These are phyloP conservation scores for Chenopodium album DNA, from an alignment of 148 eudicot genomes.

Conservation along the genomic window DNA sequence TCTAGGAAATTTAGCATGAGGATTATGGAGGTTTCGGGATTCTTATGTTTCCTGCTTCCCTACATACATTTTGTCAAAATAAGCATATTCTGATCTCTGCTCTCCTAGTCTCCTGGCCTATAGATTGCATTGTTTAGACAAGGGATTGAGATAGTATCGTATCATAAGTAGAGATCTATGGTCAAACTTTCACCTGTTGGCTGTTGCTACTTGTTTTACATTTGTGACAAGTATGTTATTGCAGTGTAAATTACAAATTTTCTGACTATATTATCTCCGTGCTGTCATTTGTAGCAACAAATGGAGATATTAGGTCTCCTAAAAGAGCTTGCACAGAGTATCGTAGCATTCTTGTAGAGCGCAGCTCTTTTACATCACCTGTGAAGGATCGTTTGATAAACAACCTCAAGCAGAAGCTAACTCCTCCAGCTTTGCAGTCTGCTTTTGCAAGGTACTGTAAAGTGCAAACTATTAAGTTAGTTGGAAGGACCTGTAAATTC, in stretches of 20 bases:
- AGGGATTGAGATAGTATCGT: not conserved
- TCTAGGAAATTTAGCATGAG: not conserved
- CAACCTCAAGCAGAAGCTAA: conserved; percentile 70
- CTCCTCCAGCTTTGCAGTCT: conserved; percentile 90
- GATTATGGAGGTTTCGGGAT: not conserved
- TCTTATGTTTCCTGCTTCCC: not conserved
- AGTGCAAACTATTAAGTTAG: not conserved
- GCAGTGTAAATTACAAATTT: conserved; percentile 1
- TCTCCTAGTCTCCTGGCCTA: not conserved
- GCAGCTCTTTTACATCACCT: conserved; percentile 86
- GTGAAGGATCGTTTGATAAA: conserved; percentile 80
- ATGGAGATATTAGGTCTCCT: conserved; percentile 86
- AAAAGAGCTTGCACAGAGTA: conserved; percentile 78
- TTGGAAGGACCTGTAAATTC: not conserved
- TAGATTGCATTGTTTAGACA: not conserved
- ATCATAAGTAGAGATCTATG: not conserved
- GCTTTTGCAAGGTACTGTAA: conserved; percentile 85
- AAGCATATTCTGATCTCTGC: not conserved
- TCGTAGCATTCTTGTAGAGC: conserved; percentile 85
- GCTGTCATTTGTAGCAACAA: conserved; percentile 51
- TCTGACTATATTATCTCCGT: not conserved
- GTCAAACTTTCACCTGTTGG: not conserved
- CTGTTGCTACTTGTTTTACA: not conserved
- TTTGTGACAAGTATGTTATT: not conserved
- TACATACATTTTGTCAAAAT: not conserved